Conservation (phyloP, 371 early-diverging fungal species). For the Nematocida major region DNA sequence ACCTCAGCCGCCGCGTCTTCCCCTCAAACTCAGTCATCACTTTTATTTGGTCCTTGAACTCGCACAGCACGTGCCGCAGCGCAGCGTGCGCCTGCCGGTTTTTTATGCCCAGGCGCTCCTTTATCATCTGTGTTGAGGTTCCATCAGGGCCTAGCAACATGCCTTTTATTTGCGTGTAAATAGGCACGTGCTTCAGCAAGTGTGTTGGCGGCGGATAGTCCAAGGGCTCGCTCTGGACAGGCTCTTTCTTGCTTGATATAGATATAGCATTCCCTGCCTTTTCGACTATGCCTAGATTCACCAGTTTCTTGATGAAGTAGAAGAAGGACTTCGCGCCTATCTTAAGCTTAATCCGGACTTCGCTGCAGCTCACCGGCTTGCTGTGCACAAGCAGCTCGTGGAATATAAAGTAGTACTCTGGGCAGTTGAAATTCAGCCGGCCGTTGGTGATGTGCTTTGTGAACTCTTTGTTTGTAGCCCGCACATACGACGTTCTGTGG, state of each 20-base stretch:
- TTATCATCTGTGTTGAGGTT: neutral
- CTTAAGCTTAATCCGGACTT: neutral
- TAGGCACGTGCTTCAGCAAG: neutral
- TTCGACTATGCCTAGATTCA: neutral
- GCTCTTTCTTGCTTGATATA: neutral
- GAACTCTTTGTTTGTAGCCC: slow-evolving; percentile 18
- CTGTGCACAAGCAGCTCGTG: slow-evolving; percentile 26
- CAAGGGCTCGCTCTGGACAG: neutral
- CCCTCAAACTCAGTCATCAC: slow-evolving; percentile 29
- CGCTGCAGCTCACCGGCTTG: neutral
- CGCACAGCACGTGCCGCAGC: neutral
- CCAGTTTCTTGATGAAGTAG: slow-evolving; percentile 37
- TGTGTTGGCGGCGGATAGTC: neutral
- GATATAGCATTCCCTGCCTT: neutral
- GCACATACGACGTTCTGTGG: neutral
- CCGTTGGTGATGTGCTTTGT: slow-evolving; percentile 19
- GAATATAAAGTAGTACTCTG: slow-evolving; percentile 41
- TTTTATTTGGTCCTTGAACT: slow-evolving; percentile 1
- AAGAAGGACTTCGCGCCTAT: slow-evolving; percentile 25
- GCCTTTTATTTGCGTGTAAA: slow-evolving; percentile 7
- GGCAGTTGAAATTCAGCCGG: slow-evolving; percentile 4
- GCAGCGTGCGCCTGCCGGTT: slow-evolving; percentile 11
- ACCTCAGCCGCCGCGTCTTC: slow-evolving; percentile 1
- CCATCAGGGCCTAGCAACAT: neutral
- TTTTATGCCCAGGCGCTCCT: slow-evolving; percentile 12